Percentiles rank a stretch among this genome's conserved stretches.
These are phyloP conservation scores for Pyrenophora tritici-repentis DNA, from an alignment of 2,329 filamentous ascomycete species.

Conservation along the genomic window DNA sequence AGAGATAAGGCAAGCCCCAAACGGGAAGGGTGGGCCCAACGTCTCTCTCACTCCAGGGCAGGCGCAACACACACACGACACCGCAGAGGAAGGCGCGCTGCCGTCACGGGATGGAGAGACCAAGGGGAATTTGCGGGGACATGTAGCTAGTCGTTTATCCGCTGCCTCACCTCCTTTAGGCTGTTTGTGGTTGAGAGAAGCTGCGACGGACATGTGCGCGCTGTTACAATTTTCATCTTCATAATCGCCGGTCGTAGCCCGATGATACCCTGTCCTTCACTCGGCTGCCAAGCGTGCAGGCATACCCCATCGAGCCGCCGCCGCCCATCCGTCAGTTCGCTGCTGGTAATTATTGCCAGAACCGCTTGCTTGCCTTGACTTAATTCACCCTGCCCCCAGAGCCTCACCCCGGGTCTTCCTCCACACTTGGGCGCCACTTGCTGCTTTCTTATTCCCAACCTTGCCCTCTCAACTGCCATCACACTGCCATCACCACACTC, in stretches of 20 bases:
- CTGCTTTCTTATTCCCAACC: constrained; percentile 3
- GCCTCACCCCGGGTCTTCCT: constrained; percentile 19
- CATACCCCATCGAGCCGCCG: constrained; percentile 14
- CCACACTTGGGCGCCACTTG: constrained; percentile 13
- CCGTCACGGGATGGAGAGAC: neutral
- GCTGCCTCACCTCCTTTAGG: neutral
- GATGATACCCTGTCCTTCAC: constrained; percentile 11
- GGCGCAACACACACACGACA: neutral
- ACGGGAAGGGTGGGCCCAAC: constrained; percentile 16
- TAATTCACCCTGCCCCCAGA: constrained; percentile 23
- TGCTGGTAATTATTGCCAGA: constrained; percentile 17
- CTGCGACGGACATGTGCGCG: neutral
- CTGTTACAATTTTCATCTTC: constrained; percentile 10
- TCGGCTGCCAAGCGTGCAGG: constrained; percentile 12
- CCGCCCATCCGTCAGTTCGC: constrained; percentile 13
- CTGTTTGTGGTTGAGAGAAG: neutral
- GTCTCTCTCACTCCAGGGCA: neutral
- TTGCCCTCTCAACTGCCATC: neutral
- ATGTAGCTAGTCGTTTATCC: too few relatives aligned
- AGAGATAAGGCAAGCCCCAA: constrained; percentile 31
- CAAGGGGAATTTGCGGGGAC: too few relatives aligned
- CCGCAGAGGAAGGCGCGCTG: neutral
- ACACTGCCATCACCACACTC: neutral
- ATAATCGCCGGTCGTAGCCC: constrained; percentile 14
- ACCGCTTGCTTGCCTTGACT: constrained; percentile 15